A percentile compares a stretch with the other conserved stretches of the same genome.
Conservation (phyloP, 2,329 filamentous ascomycete genomes). For the Cadophora sp. region DNA sequence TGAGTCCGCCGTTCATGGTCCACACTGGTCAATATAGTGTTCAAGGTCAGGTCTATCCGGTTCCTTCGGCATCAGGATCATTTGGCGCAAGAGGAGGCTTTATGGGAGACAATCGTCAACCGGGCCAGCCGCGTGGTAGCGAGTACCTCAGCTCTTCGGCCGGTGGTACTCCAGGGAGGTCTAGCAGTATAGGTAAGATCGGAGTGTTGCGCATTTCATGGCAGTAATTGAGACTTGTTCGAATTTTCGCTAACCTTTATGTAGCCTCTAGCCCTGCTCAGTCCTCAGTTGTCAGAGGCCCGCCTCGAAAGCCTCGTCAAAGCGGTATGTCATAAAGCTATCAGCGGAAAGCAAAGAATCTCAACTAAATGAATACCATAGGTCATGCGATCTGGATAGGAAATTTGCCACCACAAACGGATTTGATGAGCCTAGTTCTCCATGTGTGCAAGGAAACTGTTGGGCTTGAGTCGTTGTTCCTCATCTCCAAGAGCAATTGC, state of each 20-base stretch:
- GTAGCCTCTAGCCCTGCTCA: slow-evolving; percentile 46
- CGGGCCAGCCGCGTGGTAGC: slow-evolving; percentile 29
- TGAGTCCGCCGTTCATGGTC: slow-evolving; percentile 36
- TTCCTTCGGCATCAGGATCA: slow-evolving; percentile 26
- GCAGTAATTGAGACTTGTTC: not conserved
- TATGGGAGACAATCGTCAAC: slow-evolving; percentile 32
- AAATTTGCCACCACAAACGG: slow-evolving; percentile 85
- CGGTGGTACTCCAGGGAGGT: slow-evolving; percentile 24
- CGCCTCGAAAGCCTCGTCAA: slow-evolving; percentile 64
- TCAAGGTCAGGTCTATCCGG: slow-evolving; percentile 37
- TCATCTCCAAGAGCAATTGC: slow-evolving; percentile 97
- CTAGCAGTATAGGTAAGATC: slow-evolving; percentile 42
- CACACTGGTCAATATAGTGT: slow-evolving; percentile 37
- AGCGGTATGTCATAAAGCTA: slow-evolving; percentile 57
- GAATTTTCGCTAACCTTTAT: not conserved
- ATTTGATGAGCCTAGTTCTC: slow-evolving; percentile 83
- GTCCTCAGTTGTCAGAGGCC: slow-evolving; percentile 57
- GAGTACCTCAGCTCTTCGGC: slow-evolving; percentile 27
- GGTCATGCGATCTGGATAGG: slow-evolving; percentile 96
- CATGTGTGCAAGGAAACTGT: slow-evolving; percentile 82
- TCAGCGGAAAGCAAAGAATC: no score
- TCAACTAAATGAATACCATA: slow-evolving; percentile 55
- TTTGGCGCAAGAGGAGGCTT: slow-evolving; percentile 34
- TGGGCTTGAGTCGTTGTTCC: slow-evolving; percentile 85
- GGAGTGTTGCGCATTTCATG: not conserved